A percentile compares a stretch with the other conserved stretches of the same genome.
Conservation (phyloP, 2,329 filamentous ascomycete genomes). For the Plenodomus lindquistii region DNA sequence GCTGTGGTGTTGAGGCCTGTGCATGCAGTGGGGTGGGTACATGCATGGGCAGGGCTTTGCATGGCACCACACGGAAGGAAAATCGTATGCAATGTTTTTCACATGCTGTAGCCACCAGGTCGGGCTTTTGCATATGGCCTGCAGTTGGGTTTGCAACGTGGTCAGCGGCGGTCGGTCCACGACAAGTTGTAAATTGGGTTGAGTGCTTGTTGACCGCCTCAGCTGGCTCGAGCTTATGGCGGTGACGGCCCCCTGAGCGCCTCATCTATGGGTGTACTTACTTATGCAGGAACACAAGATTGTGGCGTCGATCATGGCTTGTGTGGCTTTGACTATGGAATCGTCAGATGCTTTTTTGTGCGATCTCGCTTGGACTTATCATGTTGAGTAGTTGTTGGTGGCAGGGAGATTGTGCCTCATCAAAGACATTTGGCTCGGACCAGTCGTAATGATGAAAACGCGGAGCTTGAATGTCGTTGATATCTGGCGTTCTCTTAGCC, state of each 20-base stretch:
- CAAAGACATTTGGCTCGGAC: no score
- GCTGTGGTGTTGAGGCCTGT: conserved; percentile 6
- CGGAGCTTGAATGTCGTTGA: no score
- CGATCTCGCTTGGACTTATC: not conserved
- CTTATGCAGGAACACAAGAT: not conserved
- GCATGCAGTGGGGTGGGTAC: not conserved
- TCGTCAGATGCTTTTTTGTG: not conserved
- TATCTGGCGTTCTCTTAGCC: no score
- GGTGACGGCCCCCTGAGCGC: no score
- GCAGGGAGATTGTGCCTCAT: not conserved
- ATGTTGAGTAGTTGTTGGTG: not conserved
- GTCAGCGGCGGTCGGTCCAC: not conserved
- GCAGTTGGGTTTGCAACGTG: not conserved
- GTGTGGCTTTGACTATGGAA: not conserved
- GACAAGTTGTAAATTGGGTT: not conserved
- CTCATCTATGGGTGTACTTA: no score
- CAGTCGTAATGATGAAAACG: no score
- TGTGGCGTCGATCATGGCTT: not conserved
- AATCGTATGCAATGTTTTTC: not conserved
- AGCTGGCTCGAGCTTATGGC: not conserved
- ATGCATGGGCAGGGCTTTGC: not conserved
- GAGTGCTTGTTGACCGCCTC: not conserved
- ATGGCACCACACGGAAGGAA: not conserved
- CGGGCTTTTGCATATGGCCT: not conserved
- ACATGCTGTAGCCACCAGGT: not conserved